Percentiles rank a stretch among this genome's conserved stretches.
Conservation (phyloP, 2,329 filamentous ascomycete genomes). For the Fusarium brevicatenulatum region DNA sequence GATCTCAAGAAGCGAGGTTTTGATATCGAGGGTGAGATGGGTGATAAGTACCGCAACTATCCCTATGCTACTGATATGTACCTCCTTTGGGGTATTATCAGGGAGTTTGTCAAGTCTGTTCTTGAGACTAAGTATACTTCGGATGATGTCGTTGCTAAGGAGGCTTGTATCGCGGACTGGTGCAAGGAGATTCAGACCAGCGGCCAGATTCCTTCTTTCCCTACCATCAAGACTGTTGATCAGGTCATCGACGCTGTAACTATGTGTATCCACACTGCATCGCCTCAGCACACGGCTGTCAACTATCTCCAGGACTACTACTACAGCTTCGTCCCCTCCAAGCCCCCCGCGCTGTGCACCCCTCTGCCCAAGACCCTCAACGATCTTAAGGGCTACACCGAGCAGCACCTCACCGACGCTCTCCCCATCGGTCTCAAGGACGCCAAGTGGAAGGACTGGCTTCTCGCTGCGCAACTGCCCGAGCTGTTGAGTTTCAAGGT, state of each 20-base stretch:
- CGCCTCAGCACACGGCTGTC: conserved; percentile 27
- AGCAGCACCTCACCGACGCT: conserved; percentile 20
- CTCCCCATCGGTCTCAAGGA: conserved; percentile 24
- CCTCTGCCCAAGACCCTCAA: conserved; percentile 8
- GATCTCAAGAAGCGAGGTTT: conserved; percentile 37
- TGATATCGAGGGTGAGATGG: conserved; percentile 8
- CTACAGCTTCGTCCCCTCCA: conserved; percentile 31
- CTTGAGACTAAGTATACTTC: conserved; percentile 20
- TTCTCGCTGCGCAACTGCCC: conserved; percentile 12
- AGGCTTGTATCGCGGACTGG: conserved; percentile 3
- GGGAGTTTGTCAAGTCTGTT: conserved; percentile 20
- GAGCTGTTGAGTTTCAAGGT: conserved; percentile 33
- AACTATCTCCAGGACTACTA: conserved; percentile 36
- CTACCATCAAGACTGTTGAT: conserved; percentile 24
- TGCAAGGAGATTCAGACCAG: conserved; percentile 23
- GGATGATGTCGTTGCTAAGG: background rate
- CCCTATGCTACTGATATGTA: conserved; percentile 26
- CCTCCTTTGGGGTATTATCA: conserved; percentile 3
- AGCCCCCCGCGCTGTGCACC: conserved; percentile 24
- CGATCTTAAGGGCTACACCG: conserved; percentile 6
- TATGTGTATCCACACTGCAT: conserved; percentile 34
- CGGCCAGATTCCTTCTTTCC: conserved; percentile 16
- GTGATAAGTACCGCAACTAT: conserved; percentile 30
- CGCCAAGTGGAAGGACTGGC: conserved; percentile 33
- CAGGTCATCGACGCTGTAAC: conserved; percentile 32